Base-by-base conservation (phyloP, 108 stramenopile species). In the Bacterosira constricta region DNA sequence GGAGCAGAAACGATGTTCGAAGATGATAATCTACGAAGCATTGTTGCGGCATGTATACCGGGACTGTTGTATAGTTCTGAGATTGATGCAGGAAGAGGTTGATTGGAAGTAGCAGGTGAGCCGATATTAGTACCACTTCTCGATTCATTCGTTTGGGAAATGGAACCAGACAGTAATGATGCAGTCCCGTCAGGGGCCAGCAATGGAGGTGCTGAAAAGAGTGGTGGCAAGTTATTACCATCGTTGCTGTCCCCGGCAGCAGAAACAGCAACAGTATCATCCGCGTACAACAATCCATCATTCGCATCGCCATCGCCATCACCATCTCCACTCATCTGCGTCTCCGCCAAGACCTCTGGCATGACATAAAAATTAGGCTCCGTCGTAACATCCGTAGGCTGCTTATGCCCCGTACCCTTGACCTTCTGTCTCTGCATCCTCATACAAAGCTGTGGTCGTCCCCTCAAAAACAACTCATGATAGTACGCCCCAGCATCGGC, bases 391-490 rank as follows among this genome's bases (percentile, higher is more conserved):
- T 94, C 91, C 21, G 90, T 85, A 3, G 91, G 91, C 80, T 92
- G 89, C 79, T 94, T 94, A 72, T 94, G 91, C 3, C 92, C 92
- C 3, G 92, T 94, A 13, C 92, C 95, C 70, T 94, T 94, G 44
- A 94, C 90, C 68, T 94, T 94, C 69, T 91, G 90, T 17, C 93
- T 80, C 11, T 71, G 71, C 96, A 96, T 94, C 26, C 86, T 80
- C 64, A 80, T 66, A 66, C 88, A 83, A 1, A 94, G 83, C 27
- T 87, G 75, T 2, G 91, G 90, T 32, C 89, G 57, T 38, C 92
- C 93, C 53, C 91, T 44, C 29, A 96, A 56, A 66, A 96, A 96
- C n/a, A 89, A 53, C 61, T 92, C 90, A 54, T 92, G 94, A 65
- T 89, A 89, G 81, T 89, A 92, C 3, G 85, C 91, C 34, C 91